phyloP scores from a whole-genome alignment of 116 monocot species.

The Iris pallida region DNA sequence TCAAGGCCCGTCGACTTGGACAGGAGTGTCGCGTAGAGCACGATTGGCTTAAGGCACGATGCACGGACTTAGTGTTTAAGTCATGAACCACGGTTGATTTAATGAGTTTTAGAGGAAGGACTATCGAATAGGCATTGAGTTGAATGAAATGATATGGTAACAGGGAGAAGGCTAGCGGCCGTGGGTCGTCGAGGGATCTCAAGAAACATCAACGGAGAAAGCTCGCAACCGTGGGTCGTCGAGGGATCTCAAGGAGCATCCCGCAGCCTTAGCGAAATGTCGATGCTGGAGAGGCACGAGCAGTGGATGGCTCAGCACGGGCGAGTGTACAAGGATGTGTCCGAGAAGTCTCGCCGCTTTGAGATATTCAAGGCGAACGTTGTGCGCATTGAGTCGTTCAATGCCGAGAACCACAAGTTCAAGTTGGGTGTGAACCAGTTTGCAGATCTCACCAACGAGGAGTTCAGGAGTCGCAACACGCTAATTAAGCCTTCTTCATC shows the following conservation, averaged over 20 bases:
- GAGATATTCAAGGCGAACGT: slow-evolving; percentile 16
- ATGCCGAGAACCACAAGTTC: slow-evolving; percentile 10
- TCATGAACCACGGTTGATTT: too few species aligned
- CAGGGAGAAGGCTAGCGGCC: too few species aligned
- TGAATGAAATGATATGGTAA: too few species aligned
- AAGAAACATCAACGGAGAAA: too few species aligned
- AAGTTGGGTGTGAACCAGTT: slow-evolving; percentile 10
- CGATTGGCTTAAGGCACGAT: too few species aligned
- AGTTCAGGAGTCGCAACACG: slow-evolving; percentile 5
- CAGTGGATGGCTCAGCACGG: slow-evolving; percentile 20
- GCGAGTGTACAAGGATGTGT: slow-evolving; percentile 9
- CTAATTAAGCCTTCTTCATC: background rate
- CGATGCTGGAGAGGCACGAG: slow-evolving; percentile 6
- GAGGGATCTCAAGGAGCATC: background rate
- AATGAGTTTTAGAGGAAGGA: too few species aligned
- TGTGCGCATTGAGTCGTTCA: slow-evolving; percentile 6
- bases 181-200: too few species aligned
- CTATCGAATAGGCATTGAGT: too few species aligned
- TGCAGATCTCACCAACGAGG: slow-evolving; percentile 8
- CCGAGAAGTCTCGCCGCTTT: slow-evolving; percentile 4
- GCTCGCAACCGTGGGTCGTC: too few species aligned
- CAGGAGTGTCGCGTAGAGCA: too few species aligned
- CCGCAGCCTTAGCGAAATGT: background rate
- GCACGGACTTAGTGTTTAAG: too few species aligned
- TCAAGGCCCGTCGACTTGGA: too few species aligned